Evolutionary conservation across 257 asterid genomes (phyloP), one percentile per base, ranked within the genome.

Genomic region (Dorcoceras hygrometricum): DNA sequence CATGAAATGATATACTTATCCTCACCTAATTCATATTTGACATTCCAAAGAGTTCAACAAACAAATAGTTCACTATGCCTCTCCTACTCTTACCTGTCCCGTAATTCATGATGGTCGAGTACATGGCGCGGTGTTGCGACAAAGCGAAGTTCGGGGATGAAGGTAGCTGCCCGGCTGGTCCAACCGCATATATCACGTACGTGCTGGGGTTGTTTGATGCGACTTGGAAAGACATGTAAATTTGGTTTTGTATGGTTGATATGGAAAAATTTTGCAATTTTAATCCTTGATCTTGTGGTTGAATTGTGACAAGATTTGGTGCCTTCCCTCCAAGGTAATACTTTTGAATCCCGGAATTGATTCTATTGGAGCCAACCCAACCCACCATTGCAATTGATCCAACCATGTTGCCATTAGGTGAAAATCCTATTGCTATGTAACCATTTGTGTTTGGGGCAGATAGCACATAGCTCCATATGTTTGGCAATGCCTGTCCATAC

Each of bases 311-410:
- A 18, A 16, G 51, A 0, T 14, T 53, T 4, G 86, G 8, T 1
- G 69, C 64, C 59, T 76, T 76, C 16, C 86, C 86, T 1, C 86
- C 82, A 2, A 83, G 83, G 56, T 3, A 78, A 34, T 77, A 83
- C 74, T 6, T 76, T 63, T 72, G 67, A 59, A 78, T 78, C 1
- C 2, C 16, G 1, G 78, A 57, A 28, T 39, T 14, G 18, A 27
- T 31, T 4, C 72, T 68, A 12, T 67, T 57, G 2, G 66, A 2
- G 25, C 67, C 62, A 1, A 69, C 70, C 88, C 88, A 83, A 7
- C 84, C 88, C 23, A 78, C 88, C 58, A 83, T 12, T 6, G 88
- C 88, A 62, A 70, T 78, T 0, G 88, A 83, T 12, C 88, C 88
- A 22, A 80, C 80, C 88, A 83, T 83, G 27, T 59, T 63, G 3